Conservation (phyloP, 371 early-diverging fungal genomes). For the Mortierella sp. region DNA sequence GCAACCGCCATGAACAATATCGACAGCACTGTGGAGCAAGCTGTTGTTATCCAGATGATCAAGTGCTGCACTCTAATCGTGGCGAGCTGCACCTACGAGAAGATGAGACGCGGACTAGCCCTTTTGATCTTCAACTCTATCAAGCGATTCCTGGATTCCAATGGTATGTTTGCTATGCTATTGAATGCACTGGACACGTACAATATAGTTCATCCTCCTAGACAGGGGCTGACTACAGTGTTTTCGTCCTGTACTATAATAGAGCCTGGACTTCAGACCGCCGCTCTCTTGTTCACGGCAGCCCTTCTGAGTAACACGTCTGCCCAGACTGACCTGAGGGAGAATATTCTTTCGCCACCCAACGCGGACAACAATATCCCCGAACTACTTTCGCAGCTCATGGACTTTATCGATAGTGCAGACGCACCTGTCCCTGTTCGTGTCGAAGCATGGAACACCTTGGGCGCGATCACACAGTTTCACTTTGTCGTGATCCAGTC, state of each 20-base stretch:
- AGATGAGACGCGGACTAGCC: slow-evolving; percentile 35
- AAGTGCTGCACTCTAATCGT: slow-evolving; percentile 38
- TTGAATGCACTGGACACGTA: neutral
- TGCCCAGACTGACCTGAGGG: slow-evolving; percentile 26
- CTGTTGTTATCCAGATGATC: slow-evolving; percentile 33
- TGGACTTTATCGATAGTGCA: slow-evolving; percentile 15
- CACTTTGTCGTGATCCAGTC: slow-evolving; percentile 19
- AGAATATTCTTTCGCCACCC: slow-evolving; percentile 12
- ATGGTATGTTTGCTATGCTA: slow-evolving; percentile 18
- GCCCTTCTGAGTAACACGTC: slow-evolving; percentile 27
- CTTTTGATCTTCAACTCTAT: slow-evolving; percentile 21
- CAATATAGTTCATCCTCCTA: no score
- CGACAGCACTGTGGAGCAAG: slow-evolving; percentile 29
- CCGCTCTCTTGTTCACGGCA: slow-evolving; percentile 25
- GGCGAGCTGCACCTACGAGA: slow-evolving; percentile 42
- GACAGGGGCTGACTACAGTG: neutral
- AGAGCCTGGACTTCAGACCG: slow-evolving; percentile 32
- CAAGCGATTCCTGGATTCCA: slow-evolving; percentile 24
- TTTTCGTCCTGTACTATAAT: neutral
- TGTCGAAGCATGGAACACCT: slow-evolving; percentile 39
- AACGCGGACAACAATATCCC: neutral
- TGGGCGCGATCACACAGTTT: slow-evolving; percentile 31
- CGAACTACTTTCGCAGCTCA: slow-evolving; percentile 16
- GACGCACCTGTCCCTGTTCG: slow-evolving; percentile 7
- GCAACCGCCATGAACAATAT: slow-evolving; percentile 25